phyloP scores from a whole-genome alignment of 305 asterid species.

The Andrographis paniculata region DNA sequence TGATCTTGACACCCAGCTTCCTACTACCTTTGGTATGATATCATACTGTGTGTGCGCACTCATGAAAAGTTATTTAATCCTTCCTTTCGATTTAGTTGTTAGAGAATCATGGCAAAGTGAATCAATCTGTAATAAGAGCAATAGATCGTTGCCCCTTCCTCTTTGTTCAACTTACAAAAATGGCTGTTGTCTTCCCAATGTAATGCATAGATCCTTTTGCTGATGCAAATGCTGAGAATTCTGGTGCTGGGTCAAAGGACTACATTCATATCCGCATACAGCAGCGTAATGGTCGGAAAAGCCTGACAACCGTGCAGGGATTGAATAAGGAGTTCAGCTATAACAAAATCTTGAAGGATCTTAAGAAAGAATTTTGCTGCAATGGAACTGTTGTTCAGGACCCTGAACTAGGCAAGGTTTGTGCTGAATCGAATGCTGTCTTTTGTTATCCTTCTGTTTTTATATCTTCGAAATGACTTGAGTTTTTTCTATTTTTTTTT shows the following conservation, averaged over 20 bases:
- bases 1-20: conserved; percentile 34
- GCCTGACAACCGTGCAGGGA: conserved; percentile 19
- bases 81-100: too few relatives aligned
- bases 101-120: too few relatives aligned
- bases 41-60: too few relatives aligned
- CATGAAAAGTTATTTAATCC: too few relatives aligned
- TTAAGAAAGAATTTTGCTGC: too few relatives aligned
- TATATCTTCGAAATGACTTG: background rate
- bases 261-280: conserved; percentile 36
- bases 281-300: conserved; percentile 42
- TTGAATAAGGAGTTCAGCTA: too few relatives aligned
- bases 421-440: background rate
- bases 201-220: conserved; percentile 33
- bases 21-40: conserved; percentile 30
- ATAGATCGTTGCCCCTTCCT: too few relatives aligned
- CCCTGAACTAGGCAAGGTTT: conserved; percentile 70
- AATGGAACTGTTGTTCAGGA: conserved; percentile 62
- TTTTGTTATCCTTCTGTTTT: conserved; percentile 14
- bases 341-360: too few relatives aligned
- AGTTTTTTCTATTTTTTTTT: background rate
- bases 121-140: background rate
- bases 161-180: too few relatives aligned
- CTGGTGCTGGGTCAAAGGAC: conserved; percentile 33
- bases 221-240: conserved; percentile 7
- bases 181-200: background rate